Evolutionary conservation across 2,329 filamentous ascomycete genomes (phyloP).

Genomic region (Alternaria metachromatica): DNA sequence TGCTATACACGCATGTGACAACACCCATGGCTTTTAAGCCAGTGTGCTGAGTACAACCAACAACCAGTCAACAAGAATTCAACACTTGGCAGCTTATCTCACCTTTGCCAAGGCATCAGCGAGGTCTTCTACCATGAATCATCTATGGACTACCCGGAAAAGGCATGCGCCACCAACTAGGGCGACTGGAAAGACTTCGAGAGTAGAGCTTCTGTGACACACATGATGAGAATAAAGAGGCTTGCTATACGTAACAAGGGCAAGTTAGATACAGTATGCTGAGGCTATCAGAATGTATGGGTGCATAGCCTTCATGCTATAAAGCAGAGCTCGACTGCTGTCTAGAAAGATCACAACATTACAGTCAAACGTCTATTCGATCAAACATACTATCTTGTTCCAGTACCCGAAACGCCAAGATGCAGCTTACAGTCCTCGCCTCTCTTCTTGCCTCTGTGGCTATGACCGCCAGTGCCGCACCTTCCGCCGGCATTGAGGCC

Average conservation of each 20-base stretch:
- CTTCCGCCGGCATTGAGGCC: background rate
- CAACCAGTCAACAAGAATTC: background rate
- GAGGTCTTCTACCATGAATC: background rate
- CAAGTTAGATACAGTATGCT: background rate
- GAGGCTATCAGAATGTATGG: background rate
- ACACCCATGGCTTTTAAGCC: background rate
- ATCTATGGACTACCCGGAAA: background rate
- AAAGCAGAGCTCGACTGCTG: background rate
- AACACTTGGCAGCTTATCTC: background rate
- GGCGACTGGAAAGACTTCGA: background rate
- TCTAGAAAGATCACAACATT: background rate
- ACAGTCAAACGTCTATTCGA: background rate
- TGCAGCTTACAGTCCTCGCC: conserved; percentile 7
- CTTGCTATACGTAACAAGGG: background rate
- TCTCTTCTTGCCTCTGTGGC: conserved; percentile 2
- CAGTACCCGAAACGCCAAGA: background rate
- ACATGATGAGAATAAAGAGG: background rate
- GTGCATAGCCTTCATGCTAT: background rate
- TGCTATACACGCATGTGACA: background rate
- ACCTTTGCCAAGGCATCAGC: background rate
- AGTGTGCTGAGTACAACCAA: background rate
- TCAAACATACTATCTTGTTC: background rate
- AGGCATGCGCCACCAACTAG: background rate
- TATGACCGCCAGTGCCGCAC: conserved; percentile 2
- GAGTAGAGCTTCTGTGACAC: background rate